Evolutionary conservation across 2,329 filamentous ascomycete species (phyloP), one percentile per base, ranked within the genome.

Genomic region (Juglanconis sp.): DNA sequence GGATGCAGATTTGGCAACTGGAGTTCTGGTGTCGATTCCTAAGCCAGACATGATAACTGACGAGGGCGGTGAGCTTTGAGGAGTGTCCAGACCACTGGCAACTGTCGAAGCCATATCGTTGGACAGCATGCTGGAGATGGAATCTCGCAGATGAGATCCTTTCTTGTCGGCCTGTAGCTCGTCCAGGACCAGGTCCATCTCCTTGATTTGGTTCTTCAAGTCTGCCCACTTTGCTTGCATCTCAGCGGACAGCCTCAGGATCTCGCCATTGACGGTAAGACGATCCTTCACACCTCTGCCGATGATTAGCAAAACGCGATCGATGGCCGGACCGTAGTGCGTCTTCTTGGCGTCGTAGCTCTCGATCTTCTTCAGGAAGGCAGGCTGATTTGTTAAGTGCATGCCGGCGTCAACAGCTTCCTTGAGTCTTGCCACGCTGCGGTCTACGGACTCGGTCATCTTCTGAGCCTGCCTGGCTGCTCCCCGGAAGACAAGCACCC

Each of bases 231-330:
- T 88, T n/a, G 86, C 81, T 69, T 92, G 88, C 78, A 97, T 89
- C 68, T 98, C 93, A 6, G 87, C 85, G 68, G 96, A 89, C 36
- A 98, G 79, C 49, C 92, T 86, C 34, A 98, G 75, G 64, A 98
- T 95, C 74, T 98, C 95, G 49, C 95, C 95, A 70, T 99, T 98
- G 58, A 98, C 92, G 0, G 95, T 98, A 53, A 97, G 80, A n/a
- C 95, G 87, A 70, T 98, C 92, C 71, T 91, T 90, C 69, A 98
- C 89, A n/a, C 95, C 95, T 71, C 92, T 94, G 67, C 97, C 92
- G 54, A 98, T 97, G 70, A 98, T 96, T 44, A 89, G 87, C 17
- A 98, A 77, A 7, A 99, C 92, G 47, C 93, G 86, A 71, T 95
- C 91, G 71, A 99, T 96, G 1, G 95, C 94, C 9, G 93, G 91